Evolutionary conservation across 2,329 filamentous ascomycete genomes (phyloP), one percentile per base, ranked within the genome.

Genomic region (Clonostachys solani): DNA sequence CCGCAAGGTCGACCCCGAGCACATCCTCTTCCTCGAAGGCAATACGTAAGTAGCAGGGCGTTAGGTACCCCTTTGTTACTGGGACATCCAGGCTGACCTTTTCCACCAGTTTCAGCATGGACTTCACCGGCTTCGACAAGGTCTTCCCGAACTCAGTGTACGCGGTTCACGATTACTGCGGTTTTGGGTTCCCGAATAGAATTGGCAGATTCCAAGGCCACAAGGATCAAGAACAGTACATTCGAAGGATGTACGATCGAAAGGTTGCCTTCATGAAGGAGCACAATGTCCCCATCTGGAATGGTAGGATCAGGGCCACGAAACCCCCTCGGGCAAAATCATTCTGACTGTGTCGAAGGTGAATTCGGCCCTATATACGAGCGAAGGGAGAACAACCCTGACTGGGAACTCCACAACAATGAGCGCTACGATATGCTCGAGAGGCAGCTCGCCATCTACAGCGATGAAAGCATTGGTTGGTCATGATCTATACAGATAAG

Each of bases 331-430:
- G 8, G 5, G 19, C 5, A 3, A 33, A n/a, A 34, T 29, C 3
- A 17, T 12, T 29, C 23, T 29, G 10, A 29, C 9, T 29, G 23
- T 29, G 8, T 29, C 8, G 23, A 3, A 56, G 60, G 71, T 37
- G 77, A 80, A 52, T 80, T 75, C 44, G 76, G 73, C 0, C 73
- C 72, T 0, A 71, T 77, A 2, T 77, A 77, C 52, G 70, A 57
- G 23, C 46, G 58, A 35, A 60, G 64, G 8, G 69, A 73, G 33
- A 54, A 57, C 2, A 64, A 58, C 13, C 23, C 49, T 5, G 53
- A 58, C 15, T 57, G 48, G 41, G 43, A 56, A 35, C 44, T 53
- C 2, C 53, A 66, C 34, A 60, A 65, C 35, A 63, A 66, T 5
- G 61, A 58, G 7, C 57, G 73, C 5, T 72, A 67, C 44, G 59